Percentiles rank a stretch among this genome's conserved stretches.
phyloP scores from a whole-genome alignment of 176 grass and related monocot species.

The Oryza officinalis region DNA sequence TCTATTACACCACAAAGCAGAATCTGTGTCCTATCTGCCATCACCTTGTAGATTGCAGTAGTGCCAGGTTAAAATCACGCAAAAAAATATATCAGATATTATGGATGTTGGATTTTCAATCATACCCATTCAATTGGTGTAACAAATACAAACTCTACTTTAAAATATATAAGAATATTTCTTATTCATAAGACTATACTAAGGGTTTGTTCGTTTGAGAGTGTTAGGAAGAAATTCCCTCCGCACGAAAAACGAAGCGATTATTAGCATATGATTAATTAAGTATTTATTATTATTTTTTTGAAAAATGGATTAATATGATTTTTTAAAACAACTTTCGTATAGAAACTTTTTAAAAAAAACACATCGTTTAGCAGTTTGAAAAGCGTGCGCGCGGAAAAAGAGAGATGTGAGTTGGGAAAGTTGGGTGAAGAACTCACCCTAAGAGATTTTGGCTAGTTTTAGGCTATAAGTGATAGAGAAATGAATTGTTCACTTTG shows the following conservation, averaged over 20 bases:
- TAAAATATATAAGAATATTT: background rate
- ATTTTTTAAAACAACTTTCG: too few relatives aligned
- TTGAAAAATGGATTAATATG: too few relatives aligned
- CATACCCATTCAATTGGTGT: background rate
- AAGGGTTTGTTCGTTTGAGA: too few relatives aligned
- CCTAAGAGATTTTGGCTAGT: background rate
- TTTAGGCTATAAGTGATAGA: background rate
- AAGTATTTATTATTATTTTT: too few relatives aligned
- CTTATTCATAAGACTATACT: background rate
- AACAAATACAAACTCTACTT: background rate
- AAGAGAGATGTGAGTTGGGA: too few relatives aligned
- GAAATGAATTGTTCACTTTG: background rate
- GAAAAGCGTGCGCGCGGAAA: too few relatives aligned
- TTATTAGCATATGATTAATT: too few relatives aligned
- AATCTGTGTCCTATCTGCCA: constrained; percentile 16
- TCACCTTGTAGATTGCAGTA: background rate
- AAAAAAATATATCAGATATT: background rate
- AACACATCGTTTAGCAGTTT: too few relatives aligned
- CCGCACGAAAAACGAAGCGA: too few relatives aligned
- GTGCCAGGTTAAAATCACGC: background rate
- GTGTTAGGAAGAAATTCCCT: too few relatives aligned
- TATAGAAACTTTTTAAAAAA: too few relatives aligned
- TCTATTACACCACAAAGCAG: constrained; percentile 53
- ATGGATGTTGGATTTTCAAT: background rate
- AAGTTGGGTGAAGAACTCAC: too few relatives aligned